Conservation (phyloP, 2,329 filamentous ascomycete species). For the Pseudogymnoascus sp. region DNA sequence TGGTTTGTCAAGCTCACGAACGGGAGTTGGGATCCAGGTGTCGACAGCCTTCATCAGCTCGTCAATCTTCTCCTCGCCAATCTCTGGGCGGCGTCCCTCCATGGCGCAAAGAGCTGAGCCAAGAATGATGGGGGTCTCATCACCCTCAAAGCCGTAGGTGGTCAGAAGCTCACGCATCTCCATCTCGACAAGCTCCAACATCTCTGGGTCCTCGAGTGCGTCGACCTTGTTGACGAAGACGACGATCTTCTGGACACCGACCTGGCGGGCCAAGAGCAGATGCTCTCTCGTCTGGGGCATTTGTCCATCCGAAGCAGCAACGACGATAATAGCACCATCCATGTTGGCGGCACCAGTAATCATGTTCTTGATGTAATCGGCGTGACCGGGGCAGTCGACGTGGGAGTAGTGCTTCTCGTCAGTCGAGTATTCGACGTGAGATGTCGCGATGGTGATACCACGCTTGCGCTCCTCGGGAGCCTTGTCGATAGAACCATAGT, state of each 20-base stretch:
- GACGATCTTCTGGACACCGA: slow-evolving; percentile 95
- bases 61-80: slow-evolving; percentile 81
- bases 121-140: slow-evolving; percentile 94
- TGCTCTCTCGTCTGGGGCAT: slow-evolving; percentile 99
- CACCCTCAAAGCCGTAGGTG: slow-evolving; percentile 94
- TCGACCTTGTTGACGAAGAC: slow-evolving; percentile 99
- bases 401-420: slow-evolving; percentile 94
- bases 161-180: slow-evolving; percentile 96
- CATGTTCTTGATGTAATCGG: slow-evolving; percentile 99
- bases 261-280: slow-evolving; percentile 92
- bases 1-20: slow-evolving; percentile 92
- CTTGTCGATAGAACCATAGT: slow-evolving; percentile 98
- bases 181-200: slow-evolving; percentile 99
- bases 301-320: slow-evolving; percentile 95
- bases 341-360: slow-evolving; percentile 99
- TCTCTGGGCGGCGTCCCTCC: slow-evolving; percentile 76
- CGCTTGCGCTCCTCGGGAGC: slow-evolving; percentile 98
- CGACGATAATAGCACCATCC: slow-evolving; percentile 98
- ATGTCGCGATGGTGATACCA: slow-evolving; percentile 98
- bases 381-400: slow-evolving; percentile 99
- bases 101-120: slow-evolving; percentile 93
- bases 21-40: slow-evolving; percentile 89
- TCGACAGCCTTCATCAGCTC: slow-evolving; percentile 87
- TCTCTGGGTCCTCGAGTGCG: slow-evolving; percentile 93
- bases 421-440: slow-evolving; percentile 97